Conservation (phyloP, 1,139 yeast genomes). For the Lodderomyces parapsilosis region DNA sequence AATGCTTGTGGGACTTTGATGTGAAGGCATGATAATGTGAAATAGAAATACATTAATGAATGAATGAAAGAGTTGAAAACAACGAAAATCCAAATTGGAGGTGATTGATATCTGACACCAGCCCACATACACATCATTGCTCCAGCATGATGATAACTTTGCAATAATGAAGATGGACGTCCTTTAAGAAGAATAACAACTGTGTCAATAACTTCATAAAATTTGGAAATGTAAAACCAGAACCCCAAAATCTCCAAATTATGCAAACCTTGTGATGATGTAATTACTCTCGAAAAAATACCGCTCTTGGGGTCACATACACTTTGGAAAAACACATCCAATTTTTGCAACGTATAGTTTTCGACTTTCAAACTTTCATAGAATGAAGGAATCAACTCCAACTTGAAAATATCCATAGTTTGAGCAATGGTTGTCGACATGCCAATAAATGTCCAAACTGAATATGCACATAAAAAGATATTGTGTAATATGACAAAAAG, state of each 20-base stretch:
- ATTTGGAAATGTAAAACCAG: conserved; percentile 70
- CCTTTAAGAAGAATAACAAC: conserved; percentile 68
- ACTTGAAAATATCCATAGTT: conserved; percentile 30
- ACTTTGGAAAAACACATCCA: conserved; percentile 48
- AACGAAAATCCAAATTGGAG: conserved; percentile 81
- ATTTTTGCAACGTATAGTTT: conserved; percentile 12
- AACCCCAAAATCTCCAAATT: conserved; percentile 64
- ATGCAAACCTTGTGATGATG: conserved; percentile 22
- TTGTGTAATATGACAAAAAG: conserved; percentile 62
- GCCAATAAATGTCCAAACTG: conserved; percentile 74
- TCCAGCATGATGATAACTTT: conserved; percentile 79
- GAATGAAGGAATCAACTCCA: conserved; percentile 13
- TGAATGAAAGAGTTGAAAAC: conserved; percentile 78
- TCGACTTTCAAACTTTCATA: conserved; percentile 12
- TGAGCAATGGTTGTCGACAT: conserved; percentile 52
- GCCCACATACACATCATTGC: conserved; percentile 87
- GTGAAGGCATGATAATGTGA: conserved; percentile 61
- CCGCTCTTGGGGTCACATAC: conserved; percentile 65
- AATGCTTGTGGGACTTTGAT: conserved; percentile 57
- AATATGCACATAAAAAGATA: conserved; percentile 59
- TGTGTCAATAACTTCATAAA: conserved; percentile 73
- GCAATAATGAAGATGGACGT: conserved; percentile 64
- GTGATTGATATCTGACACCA: conserved; percentile 67
- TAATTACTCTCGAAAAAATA: conserved; percentile 39
- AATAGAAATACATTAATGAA: conserved; percentile 74